Base-by-base conservation (phyloP, 1,284 basidiomycete genomes). In the Ustilago crameri region DNA sequence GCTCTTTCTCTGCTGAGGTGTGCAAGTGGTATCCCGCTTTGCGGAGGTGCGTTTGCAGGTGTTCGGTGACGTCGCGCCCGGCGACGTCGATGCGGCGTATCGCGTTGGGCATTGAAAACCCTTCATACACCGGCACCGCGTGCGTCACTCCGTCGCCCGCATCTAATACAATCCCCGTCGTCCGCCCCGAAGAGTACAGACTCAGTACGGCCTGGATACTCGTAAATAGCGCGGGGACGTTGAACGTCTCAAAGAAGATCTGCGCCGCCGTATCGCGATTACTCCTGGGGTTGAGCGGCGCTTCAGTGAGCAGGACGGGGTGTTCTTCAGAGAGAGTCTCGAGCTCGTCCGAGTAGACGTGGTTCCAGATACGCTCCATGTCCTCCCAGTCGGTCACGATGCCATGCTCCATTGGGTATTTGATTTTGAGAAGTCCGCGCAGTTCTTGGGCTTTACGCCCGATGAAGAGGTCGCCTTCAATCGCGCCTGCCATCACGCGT, bases 91-190 rank as follows among this genome's bases (percentile, higher is more conserved):
- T 87, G 66, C 96, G 87, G 53, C 94, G 90, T 74, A 98, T 95
- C 35, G 96, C 95, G 82, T 98, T 93, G 35, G 95, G 95, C 93
- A 98, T 97, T 9, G 93, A 95, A 86, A 98, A 98, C 0, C 96
- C 96, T 84, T 99, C 96, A 80, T 96, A 99, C 10, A 99, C 96
- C 3, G 96, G 96, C 3, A 99, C 96, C 3, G 96, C 93, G 76
- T 99, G 96, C 20, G 96, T 98, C 2, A 99, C 96, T 22, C 96
- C 96, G 82, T 99, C 96, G 12, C 96, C 96, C 3, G 96, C 98
- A 84, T 99, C 96, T 15, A 99, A 88, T 3, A 99, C 96, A 59
- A 98, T 97, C 37, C 96, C 96, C 27, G 96, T 98, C 63, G 96
- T 98, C 69, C 96, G 89, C n/a, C 96, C 96, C 5, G 95, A 97